Percentiles rank a stretch among this genome's conserved stretches.
Conservation (phyloP, 2,329 filamentous ascomycete species). For the Rhinocladiella mackenziei region DNA sequence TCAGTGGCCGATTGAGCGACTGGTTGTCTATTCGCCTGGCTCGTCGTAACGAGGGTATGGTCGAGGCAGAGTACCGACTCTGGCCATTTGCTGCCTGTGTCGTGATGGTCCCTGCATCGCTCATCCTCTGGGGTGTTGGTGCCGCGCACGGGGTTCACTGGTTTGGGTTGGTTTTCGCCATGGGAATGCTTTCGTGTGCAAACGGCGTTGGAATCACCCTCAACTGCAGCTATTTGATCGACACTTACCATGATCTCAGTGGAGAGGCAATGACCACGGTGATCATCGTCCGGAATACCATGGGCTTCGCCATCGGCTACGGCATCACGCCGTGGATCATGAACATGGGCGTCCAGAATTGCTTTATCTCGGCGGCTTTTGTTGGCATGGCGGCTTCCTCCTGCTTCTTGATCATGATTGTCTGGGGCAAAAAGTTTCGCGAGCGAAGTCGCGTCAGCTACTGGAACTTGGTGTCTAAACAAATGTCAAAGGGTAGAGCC, state of each 20-base stretch:
- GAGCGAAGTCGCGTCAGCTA: not conserved
- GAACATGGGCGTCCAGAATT: constrained; percentile 40
- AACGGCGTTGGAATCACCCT: constrained; percentile 46
- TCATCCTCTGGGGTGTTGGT: constrained; percentile 52
- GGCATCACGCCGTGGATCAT: constrained; percentile 44
- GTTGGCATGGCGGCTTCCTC: constrained; percentile 19
- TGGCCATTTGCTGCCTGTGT: constrained; percentile 33
- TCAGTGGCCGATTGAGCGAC: constrained; percentile 29
- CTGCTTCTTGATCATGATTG: constrained; percentile 16
- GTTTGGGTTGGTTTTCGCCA: constrained; percentile 49
- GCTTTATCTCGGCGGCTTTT: constrained; percentile 42
- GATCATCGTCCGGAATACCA: constrained; percentile 49
- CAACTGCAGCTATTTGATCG: constrained; percentile 47
- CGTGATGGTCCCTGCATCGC: constrained; percentile 44
- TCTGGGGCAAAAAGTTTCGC: constrained; percentile 9
- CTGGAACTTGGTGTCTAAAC: no score
- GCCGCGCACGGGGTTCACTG: constrained; percentile 48
- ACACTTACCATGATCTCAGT: constrained; percentile 47
- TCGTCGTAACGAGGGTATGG: constrained; percentile 29
- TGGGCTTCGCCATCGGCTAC: constrained; percentile 51
- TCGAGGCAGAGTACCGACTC: constrained; percentile 32
- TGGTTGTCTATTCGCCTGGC: constrained; percentile 30
- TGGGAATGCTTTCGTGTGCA: constrained; percentile 46
- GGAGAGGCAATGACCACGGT: constrained; percentile 51
- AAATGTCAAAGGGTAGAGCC: no score